Percentiles rank a stretch among this genome's conserved stretches.
These are phyloP conservation scores for Hypoxylon perforatum DNA, from an alignment of 495 filamentous ascomycete species.

Conservation along the genomic window DNA sequence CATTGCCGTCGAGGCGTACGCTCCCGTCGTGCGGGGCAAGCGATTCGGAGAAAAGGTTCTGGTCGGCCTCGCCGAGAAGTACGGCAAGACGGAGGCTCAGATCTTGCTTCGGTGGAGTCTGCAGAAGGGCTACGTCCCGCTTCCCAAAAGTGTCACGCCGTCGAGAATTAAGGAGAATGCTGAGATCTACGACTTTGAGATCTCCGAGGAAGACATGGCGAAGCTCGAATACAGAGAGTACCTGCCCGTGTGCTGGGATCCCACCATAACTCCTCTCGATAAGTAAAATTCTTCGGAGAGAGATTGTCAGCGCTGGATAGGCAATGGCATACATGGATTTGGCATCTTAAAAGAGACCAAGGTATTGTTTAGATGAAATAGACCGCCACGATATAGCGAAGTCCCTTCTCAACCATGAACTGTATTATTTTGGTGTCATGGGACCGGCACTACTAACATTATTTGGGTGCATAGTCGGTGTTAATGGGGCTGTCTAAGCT, in stretches of 20 bases:
- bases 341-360: neutral
- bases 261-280: conserved; percentile 57
- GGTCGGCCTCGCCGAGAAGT: conserved; percentile 70
- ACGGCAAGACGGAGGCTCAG: conserved; percentile 80
- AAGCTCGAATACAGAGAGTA: conserved; percentile 67
- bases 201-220: conserved; percentile 69
- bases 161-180: conserved; percentile 79
- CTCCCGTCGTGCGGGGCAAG: conserved; percentile 75
- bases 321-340: too few species aligned
- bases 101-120: conserved; percentile 87
- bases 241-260: conserved; percentile 79
- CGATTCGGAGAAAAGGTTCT: conserved; percentile 73
- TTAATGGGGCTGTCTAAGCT: too few species aligned
- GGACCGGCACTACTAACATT: too few species aligned
- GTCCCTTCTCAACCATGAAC: too few species aligned
- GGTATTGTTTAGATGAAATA: too few species aligned
- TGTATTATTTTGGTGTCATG: too few species aligned
- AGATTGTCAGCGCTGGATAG: too few species aligned
- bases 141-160: conserved; percentile 79
- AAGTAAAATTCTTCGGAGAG: conserved; percentile 24
- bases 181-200: conserved; percentile 83
- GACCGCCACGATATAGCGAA: too few species aligned
- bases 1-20: conserved; percentile 83
- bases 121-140: conserved; percentile 79
- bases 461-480: too few species aligned